phyloP scores from a whole-genome alignment of 352 stramenopile species.

The Labyrinthula sp. region DNA sequence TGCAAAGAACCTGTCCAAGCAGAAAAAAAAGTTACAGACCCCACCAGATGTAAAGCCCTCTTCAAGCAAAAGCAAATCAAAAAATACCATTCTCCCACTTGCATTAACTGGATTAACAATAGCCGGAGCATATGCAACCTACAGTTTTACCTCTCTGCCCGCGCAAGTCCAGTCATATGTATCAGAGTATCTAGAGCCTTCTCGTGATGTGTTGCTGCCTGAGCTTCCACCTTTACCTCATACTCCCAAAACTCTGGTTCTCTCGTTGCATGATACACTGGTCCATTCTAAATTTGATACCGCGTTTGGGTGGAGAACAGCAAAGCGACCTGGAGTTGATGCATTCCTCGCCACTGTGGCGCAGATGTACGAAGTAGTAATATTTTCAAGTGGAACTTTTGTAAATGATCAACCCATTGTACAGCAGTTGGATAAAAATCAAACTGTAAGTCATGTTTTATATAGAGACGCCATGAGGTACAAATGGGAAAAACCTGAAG shows the following conservation, averaged over 20 bases:
- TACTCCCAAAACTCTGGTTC: slow-evolving; percentile 48
- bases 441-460: no score
- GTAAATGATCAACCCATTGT: slow-evolving; percentile 39
- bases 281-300: slow-evolving; percentile 51
- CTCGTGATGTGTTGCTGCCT: slow-evolving; percentile 51
- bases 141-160: no score
- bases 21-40: no score
- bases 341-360: slow-evolving; percentile 54
- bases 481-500: no score
- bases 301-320: slow-evolving; percentile 49
- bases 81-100: no score
- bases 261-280: slow-evolving; percentile 62
- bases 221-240: slow-evolving; percentile 50
- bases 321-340: slow-evolving; percentile 58
- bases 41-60: no score
- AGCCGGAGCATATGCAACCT: no score
- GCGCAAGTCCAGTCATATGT: slow-evolving; percentile 10
- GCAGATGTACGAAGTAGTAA: slow-evolving; percentile 67
- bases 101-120: no score
- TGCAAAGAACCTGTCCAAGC: no score
- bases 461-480: no score
- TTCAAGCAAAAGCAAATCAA: no score
- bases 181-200: slow-evolving; percentile 42
- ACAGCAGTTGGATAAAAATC: slow-evolving; percentile 42
- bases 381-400: slow-evolving; percentile 40